phyloP scores from a whole-genome alignment of 2,329 filamentous ascomycete species.

The Chaetothyriales sp. region DNA sequence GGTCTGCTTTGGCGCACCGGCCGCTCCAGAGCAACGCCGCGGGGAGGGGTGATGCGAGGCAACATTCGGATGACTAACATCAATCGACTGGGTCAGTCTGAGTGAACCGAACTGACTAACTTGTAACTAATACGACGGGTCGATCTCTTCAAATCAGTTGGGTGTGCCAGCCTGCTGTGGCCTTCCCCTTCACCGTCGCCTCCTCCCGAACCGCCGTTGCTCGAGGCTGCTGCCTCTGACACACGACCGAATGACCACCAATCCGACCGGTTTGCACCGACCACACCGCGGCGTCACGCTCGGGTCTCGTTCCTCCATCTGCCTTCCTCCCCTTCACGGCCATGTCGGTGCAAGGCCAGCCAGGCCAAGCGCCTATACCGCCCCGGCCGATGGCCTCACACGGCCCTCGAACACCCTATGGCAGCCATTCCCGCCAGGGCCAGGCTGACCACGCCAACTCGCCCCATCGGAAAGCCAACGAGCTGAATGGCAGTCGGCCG shows the following conservation, averaged over 20 bases:
- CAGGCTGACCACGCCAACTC: not conserved
- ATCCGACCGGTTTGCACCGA: not conserved
- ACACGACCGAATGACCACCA: not conserved
- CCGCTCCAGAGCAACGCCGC: not conserved
- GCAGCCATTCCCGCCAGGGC: not conserved
- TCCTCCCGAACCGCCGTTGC: not conserved
- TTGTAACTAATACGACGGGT: too few relatives aligned
- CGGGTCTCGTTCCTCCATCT: not conserved
- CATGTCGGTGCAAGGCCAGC: not conserved
- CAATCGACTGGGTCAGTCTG: not conserved
- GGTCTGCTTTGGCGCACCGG: too few relatives aligned
- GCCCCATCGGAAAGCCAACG: slow-evolving; percentile 1
- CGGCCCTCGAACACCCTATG: not conserved
- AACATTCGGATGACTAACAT: not conserved
- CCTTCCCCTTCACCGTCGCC: not conserved
- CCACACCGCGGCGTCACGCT: not conserved
- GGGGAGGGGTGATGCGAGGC: too few relatives aligned
- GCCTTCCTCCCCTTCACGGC: not conserved
- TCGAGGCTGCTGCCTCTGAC: not conserved
- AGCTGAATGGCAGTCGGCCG: slow-evolving; percentile 14
- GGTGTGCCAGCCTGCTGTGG: not conserved
- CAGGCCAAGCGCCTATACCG: slow-evolving; percentile 7
- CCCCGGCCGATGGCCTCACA: slow-evolving; percentile 6
- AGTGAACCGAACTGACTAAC: not conserved
- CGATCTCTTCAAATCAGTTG: not conserved